A percentile compares a stretch with the other conserved stretches of the same genome.
Evolutionary conservation across 768 basidiomycete species (phyloP).

Genomic region (Lactarius vividus): DNA sequence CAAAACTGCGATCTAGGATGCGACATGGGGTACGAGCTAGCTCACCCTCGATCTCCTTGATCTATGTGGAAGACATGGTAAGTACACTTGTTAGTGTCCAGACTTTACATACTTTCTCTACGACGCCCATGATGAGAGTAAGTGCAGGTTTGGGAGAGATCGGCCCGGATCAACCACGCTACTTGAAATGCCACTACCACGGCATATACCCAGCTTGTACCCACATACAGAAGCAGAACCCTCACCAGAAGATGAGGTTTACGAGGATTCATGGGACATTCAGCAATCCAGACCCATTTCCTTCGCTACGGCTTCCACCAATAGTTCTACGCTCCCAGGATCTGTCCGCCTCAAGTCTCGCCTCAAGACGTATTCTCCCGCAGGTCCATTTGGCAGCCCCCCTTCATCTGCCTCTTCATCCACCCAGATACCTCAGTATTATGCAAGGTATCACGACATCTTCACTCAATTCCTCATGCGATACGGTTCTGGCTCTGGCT

Average conservation of each 20-base stretch:
- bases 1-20: neutral
- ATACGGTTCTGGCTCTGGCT: constrained; percentile 62
- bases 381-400: constrained; percentile 32
- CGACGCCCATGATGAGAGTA: constrained; percentile 72
- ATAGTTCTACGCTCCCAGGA: constrained; percentile 23
- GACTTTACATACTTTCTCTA: constrained; percentile 70
- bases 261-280: constrained; percentile 46
- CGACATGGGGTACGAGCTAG: constrained; percentile 2
- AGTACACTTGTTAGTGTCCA: neutral
- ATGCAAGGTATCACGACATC: constrained; percentile 52
- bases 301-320: constrained; percentile 27
- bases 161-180: constrained; percentile 22
- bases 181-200: constrained; percentile 37
- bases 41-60: constrained; percentile 94
- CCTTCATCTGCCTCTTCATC: constrained; percentile 33
- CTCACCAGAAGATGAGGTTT: constrained; percentile 49
- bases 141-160: neutral
- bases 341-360: constrained; percentile 30
- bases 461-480: constrained; percentile 79
- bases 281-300: constrained; percentile 29
- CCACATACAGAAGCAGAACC: constrained; percentile 57
- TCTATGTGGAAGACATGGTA: constrained; percentile 44
- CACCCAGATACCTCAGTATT: constrained; percentile 33
- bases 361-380: constrained; percentile 26
- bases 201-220: constrained; percentile 68